Conservation (phyloP, 1,139 yeast genomes). For the Lodderomyces orthopsilosis region DNA sequence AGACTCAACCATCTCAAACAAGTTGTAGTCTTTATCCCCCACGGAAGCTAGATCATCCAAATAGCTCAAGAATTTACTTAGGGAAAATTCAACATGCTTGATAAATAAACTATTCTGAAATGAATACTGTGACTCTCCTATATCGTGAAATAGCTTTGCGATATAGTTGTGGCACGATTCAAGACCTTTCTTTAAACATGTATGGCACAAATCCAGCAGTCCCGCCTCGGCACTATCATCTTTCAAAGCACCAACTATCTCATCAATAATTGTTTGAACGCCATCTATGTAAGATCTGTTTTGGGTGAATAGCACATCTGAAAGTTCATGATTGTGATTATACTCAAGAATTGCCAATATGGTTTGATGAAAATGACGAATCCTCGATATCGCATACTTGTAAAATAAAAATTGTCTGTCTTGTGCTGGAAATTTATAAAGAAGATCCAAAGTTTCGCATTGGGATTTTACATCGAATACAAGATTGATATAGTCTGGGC, state of each 20-base stretch:
- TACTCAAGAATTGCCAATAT: slow-evolving; percentile 1
- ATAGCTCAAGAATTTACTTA: not conserved
- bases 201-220: not conserved
- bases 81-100: not conserved
- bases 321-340: not conserved
- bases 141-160: not conserved
- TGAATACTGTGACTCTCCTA: not conserved
- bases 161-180: not conserved
- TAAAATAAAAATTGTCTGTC: not conserved
- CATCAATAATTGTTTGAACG: not conserved
- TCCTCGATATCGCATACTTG: not conserved
- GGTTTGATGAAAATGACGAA: not conserved
- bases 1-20: not conserved
- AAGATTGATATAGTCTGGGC: not conserved
- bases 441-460: not conserved
- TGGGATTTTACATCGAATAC: not conserved
- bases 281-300: not conserved
- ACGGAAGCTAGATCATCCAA: not conserved
- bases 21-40: not conserved
- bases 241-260: not conserved
- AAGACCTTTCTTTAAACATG: not conserved
- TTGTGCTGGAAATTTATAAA: not conserved
- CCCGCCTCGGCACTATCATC: not conserved
- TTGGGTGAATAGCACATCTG: not conserved
- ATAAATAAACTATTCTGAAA: not conserved